These are phyloP conservation scores for Candida tibetensis DNA, from an alignment of 805 yeast species.

Conservation along the genomic window DNA sequence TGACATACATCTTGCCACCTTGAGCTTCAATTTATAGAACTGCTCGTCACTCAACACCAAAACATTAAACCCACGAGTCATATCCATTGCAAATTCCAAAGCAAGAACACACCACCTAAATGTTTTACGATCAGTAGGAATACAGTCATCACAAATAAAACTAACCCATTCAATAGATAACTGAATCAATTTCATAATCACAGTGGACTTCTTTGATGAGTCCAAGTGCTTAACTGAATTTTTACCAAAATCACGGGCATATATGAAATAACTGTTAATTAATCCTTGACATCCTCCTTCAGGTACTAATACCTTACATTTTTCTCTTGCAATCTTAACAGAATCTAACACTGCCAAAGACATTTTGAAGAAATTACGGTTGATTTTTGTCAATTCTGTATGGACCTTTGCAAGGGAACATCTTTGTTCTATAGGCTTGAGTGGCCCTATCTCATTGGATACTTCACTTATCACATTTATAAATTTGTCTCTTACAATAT, in stretches of 20 bases:
- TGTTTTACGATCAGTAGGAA: conserved; percentile 80
- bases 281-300: conserved; percentile 68
- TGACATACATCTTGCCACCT: conserved; percentile 94
- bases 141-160: conserved; percentile 91
- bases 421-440: conserved; percentile 54
- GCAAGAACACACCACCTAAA: conserved; percentile 97
- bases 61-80: conserved; percentile 88
- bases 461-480: conserved; percentile 55
- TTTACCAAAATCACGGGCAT: conserved; percentile 78
- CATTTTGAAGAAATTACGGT: conserved; percentile 65
- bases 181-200: conserved; percentile 69
- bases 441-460: conserved; percentile 35
- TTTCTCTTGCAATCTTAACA: conserved; percentile 49
- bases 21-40: conserved; percentile 65
- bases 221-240: conserved; percentile 66
- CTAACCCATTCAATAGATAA: conserved; percentile 88
- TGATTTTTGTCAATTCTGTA: conserved; percentile 62
- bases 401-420: conserved; percentile 75
- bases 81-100: conserved; percentile 91
- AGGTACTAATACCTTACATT: conserved; percentile 50
- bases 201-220: conserved; percentile 59
- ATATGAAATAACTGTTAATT: conserved; percentile 69
- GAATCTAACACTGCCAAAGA: conserved; percentile 63
- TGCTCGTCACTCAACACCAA: conserved; percentile 75
- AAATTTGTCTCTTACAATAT: conserved; percentile 54